Percentiles rank a stretch among this genome's conserved stretches.
phyloP scores from a whole-genome alignment of 495 filamentous ascomycete genomes.

The Tuber calosporum region DNA sequence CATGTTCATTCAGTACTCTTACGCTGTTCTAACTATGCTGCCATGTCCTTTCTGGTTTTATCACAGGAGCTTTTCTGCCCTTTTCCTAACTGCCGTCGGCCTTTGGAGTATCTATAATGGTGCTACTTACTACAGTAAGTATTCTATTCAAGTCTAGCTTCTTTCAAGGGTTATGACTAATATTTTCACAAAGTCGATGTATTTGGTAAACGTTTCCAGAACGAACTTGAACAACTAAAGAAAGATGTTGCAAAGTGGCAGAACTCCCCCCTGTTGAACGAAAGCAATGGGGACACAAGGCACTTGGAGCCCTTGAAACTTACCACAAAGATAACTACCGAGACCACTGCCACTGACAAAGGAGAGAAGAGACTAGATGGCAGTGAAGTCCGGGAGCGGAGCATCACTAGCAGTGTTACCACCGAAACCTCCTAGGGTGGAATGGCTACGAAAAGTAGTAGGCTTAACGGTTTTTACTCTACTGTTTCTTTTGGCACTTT shows the following conservation, averaged over 20 bases:
- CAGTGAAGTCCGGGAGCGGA: slow-evolving; percentile 24
- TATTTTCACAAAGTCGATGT: slow-evolving; percentile 52
- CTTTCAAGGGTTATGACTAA: slow-evolving; percentile 14
- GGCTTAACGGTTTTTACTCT: not conserved
- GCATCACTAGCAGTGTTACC: slow-evolving; percentile 18
- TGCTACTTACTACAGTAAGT: slow-evolving; percentile 79
- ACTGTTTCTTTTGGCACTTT: not conserved
- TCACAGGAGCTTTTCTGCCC: slow-evolving; percentile 68
- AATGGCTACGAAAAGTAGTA: not conserved
- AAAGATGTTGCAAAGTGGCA: slow-evolving; percentile 89
- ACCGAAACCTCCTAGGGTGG: slow-evolving; percentile 5
- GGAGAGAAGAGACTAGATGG: slow-evolving; percentile 16
- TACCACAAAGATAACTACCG: slow-evolving; percentile 1
- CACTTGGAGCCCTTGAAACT: slow-evolving; percentile 25
- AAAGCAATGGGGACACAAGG: slow-evolving; percentile 8
- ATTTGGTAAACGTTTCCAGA: slow-evolving; percentile 92
- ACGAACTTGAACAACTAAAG: slow-evolving; percentile 85
- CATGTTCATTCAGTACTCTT: slow-evolving; percentile 90
- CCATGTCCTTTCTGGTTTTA: slow-evolving; percentile 95
- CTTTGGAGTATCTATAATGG: slow-evolving; percentile 91
- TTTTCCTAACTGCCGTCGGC: slow-evolving; percentile 72
- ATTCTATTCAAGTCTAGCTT: not conserved
- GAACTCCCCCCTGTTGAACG: slow-evolving; percentile 19
- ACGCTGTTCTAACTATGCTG: slow-evolving; percentile 85
- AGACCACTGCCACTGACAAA: slow-evolving; percentile 20